These are phyloP conservation scores for Poa pratensis DNA, from an alignment of 176 grass and related monocot genomes.

Conservation along the genomic window DNA sequence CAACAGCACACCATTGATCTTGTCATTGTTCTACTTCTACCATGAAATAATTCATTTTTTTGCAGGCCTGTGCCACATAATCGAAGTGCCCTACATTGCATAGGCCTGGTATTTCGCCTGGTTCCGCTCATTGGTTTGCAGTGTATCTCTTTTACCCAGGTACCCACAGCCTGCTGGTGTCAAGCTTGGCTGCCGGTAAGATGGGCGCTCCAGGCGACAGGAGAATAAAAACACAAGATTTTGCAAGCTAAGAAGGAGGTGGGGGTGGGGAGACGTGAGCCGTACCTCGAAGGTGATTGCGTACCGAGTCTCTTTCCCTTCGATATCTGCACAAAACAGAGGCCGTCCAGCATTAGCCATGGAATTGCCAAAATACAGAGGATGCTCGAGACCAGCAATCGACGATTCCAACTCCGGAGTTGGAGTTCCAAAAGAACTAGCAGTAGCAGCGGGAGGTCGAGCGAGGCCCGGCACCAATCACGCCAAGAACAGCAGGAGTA, in stretches of 20 bases:
- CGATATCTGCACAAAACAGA: conserved; percentile 49
- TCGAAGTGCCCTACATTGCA: too few species aligned
- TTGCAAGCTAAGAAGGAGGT: background rate
- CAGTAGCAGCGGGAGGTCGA: background rate
- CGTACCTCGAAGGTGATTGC: conserved; percentile 59
- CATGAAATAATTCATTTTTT: background rate
- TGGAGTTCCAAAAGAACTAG: background rate
- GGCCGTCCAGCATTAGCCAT: background rate
- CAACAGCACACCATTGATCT: background rate
- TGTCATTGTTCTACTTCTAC: background rate
- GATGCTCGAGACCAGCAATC: background rate
- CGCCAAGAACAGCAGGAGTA: background rate
- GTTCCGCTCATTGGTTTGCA: background rate
- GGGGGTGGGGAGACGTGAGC: background rate
- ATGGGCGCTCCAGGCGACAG: too few species aligned
- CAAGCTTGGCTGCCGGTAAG: too few species aligned
- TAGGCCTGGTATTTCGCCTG: background rate
- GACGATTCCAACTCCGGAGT: background rate
- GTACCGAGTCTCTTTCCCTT: conserved; percentile 69
- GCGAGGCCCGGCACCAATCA: background rate
- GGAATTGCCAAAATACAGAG: background rate
- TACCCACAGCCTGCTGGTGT: too few species aligned
- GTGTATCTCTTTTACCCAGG: too few species aligned
- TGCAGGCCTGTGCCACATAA: too few species aligned
- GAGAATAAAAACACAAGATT: background rate